These are phyloP conservation scores for Oxytropis ochrocephala DNA, from an alignment of 306 rosid species.

Conservation along the genomic window DNA sequence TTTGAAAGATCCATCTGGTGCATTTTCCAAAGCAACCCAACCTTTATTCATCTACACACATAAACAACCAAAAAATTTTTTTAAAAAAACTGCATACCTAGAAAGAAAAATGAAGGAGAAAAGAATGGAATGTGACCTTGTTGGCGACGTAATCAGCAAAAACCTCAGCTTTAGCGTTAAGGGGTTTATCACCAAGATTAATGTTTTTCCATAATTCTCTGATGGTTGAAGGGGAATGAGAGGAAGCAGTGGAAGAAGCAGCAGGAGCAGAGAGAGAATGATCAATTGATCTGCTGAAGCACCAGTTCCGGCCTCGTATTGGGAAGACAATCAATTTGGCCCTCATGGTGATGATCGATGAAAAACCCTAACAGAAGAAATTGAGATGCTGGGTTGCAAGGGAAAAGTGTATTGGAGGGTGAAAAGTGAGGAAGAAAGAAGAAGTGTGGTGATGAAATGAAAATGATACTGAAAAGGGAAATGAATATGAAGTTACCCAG, in stretches of 20 bases:
- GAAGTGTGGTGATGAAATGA: no score
- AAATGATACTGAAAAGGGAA: no score
- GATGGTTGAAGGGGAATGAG: conserved; percentile 51
- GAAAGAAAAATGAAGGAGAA: not conserved
- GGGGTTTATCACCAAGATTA: conserved; percentile 27
- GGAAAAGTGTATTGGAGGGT: no score
- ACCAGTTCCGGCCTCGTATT: conserved; percentile 77
- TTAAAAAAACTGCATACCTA: not conserved
- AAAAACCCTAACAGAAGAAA: conserved; percentile 9
- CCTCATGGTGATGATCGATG: conserved; percentile 39
- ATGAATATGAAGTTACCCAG: no score
- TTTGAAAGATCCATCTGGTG: conserved; percentile 67
- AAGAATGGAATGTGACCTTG: conserved; percentile 38
- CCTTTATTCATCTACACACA: conserved; percentile 63
- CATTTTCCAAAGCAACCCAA: conserved; percentile 69
- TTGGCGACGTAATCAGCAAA: conserved; percentile 44
- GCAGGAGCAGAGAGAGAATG: conserved; percentile 21
- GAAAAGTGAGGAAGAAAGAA: no score
- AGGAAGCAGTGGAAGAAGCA: conserved; percentile 21
- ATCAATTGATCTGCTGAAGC: conserved; percentile 62
- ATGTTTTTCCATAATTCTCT: conserved; percentile 49
- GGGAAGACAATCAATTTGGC: conserved; percentile 89
- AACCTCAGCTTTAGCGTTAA: conserved; percentile 59
- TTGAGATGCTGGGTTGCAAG: not conserved
- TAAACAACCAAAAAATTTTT: not conserved